Percentiles rank a stretch among this genome's conserved stretches.
Evolutionary conservation across 306 rosid genomes (phyloP).

Genomic region (Cucurbita pepo): DNA sequence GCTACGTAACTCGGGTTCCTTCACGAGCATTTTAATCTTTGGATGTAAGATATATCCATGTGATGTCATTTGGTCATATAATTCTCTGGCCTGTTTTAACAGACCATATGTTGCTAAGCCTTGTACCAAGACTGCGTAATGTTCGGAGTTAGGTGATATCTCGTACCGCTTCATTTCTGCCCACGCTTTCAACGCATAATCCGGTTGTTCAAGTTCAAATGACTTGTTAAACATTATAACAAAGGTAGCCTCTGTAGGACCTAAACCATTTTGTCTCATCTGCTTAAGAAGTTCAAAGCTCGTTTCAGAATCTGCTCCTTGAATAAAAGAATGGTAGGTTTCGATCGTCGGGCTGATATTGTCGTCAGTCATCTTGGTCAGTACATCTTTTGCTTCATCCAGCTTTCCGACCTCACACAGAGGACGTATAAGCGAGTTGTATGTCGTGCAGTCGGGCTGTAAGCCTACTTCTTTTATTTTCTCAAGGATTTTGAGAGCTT

Average conservation of each 20-base stretch:
- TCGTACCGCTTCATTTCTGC: conserved; percentile 41
- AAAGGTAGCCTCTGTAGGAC: conserved; percentile 49
- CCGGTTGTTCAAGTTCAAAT: conserved; percentile 44
- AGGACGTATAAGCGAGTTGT: conserved; percentile 60
- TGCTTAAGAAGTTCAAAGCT: conserved; percentile 42
- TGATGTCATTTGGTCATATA: conserved; percentile 48
- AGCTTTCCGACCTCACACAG: conserved; percentile 51
- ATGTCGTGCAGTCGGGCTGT: conserved; percentile 56
- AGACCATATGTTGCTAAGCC: conserved; percentile 43
- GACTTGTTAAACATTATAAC: conserved; percentile 36
- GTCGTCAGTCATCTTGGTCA: conserved; percentile 45
- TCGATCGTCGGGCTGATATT: conserved; percentile 47
- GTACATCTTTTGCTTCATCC: conserved; percentile 42
- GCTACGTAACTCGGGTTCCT: conserved; percentile 20
- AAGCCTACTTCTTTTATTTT: conserved; percentile 50
- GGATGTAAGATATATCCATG: conserved; percentile 46
- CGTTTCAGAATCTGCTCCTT: conserved; percentile 41
- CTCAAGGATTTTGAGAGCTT: conserved; percentile 64
- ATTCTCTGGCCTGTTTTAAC: conserved; percentile 47
- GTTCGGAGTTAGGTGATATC: conserved; percentile 36
- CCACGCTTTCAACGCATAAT: conserved; percentile 56
- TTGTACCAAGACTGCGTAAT: conserved; percentile 46
- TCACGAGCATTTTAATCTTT: conserved; percentile 44
- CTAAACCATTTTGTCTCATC: conserved; percentile 48
- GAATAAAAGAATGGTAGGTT: conserved; percentile 75